These are phyloP conservation scores for Polyplosphaeria fusca DNA, from an alignment of 495 filamentous ascomycete species.

Conservation along the genomic window DNA sequence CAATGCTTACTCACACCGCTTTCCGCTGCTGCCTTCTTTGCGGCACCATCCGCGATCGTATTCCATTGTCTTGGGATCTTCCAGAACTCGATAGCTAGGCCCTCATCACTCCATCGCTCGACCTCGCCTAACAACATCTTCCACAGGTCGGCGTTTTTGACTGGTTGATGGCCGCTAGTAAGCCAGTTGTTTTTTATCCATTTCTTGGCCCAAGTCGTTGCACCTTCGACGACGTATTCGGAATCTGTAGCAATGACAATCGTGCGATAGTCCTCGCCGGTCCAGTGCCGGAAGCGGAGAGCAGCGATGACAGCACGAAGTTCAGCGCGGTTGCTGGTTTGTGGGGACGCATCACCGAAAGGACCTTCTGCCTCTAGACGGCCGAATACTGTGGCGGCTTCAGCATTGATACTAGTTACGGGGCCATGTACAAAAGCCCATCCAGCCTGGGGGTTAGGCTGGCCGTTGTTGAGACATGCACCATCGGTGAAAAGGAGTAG, in stretches of 20 bases:
- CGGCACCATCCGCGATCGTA: slow-evolving; percentile 42
- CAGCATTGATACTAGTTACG: background rate
- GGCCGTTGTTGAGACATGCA: no score
- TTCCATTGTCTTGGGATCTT: slow-evolving; percentile 45
- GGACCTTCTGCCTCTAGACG: slow-evolving; percentile 20
- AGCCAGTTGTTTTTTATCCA: slow-evolving; percentile 47
- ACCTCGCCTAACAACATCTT: slow-evolving; percentile 43
- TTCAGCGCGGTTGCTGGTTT: slow-evolving; percentile 48
- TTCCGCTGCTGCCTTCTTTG: slow-evolving; percentile 38
- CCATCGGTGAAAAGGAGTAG: no score
- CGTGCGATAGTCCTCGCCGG: slow-evolving; percentile 40
- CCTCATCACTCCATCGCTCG: slow-evolving; percentile 27
- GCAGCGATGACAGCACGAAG: slow-evolving; percentile 46
- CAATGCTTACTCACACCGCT: background rate
- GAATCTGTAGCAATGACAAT: slow-evolving; percentile 51
- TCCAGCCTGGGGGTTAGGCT: no score
- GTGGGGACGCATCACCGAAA: slow-evolving; percentile 13
- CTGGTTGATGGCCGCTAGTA: slow-evolving; percentile 18
- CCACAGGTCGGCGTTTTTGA: slow-evolving; percentile 49
- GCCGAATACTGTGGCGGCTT: background rate
- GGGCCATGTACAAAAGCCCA: slow-evolving; percentile 8
- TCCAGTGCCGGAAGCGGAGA: slow-evolving; percentile 41
- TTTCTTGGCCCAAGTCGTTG: slow-evolving; percentile 41
- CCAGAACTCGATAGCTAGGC: slow-evolving; percentile 46
- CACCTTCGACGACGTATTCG: slow-evolving; percentile 44